Evolutionary conservation across 345 rosid species (phyloP), one percentile per base, ranked within the genome.

Genomic region (Sonneratia caseolaris): DNA sequence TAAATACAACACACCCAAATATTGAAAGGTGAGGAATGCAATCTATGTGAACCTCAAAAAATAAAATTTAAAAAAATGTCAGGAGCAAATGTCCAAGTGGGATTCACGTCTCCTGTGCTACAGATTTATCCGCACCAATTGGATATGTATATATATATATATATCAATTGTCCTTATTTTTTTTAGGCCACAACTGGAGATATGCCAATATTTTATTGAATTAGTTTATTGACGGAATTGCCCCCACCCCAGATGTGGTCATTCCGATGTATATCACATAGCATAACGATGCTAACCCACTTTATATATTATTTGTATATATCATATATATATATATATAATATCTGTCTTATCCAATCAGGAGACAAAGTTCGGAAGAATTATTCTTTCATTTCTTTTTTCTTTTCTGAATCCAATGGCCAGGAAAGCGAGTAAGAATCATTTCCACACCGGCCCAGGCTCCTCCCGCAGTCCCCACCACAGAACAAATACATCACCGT

Each of bases 391-490:
- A 53, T 53, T 47, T 47, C 51, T 47, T 47, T 47, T 13, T 40
- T 40, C 9, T 15, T 53, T 53, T 53, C 7, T 12, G 2, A 62
- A 62, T 62, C 37, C 66, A 32, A 32, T 35, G 38, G 4, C 13
- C 19, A 62, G 19, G 19, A 32, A 15, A 11, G 37, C 18, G 38
- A 27, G 38, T 27, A 61, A 37, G 59, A 11, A 27, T 27, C 66
- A 62, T n/a, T 62, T 12, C 66, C 38, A 24, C 19, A 35, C 37
- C 66, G 38, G 38, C 66, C 9, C 37, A 62, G 38, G 18, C 66
- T 35, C 66, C 0, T 32, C 18, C 22, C 32, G 36, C 13, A 35
- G 22, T 59, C 35, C 27, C 14, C 66, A 62, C 78, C 76, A 75
- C 78, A 56, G 65, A 66, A 57, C 18, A n/a, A 19, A 55, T 49